Conservation (phyloP, 202 grass and related monocot genomes). For the Carex arenaria region DNA sequence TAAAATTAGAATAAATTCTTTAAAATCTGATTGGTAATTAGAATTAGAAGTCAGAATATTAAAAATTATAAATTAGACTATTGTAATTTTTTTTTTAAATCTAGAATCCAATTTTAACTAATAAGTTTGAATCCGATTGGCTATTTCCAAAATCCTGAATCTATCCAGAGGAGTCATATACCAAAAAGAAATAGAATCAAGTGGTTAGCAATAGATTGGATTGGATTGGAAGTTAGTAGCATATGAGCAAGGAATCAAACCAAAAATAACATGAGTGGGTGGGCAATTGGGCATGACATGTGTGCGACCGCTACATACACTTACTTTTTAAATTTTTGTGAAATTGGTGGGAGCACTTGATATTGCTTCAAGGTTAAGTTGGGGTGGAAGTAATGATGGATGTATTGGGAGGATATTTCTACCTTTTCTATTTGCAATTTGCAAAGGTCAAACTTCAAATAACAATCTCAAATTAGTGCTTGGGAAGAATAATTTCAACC, state of each 20-base stretch:
- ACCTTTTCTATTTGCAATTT: conserved; percentile 10
- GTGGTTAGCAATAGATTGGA: neutral
- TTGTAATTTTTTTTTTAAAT: too few species aligned
- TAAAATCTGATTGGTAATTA: too few species aligned
- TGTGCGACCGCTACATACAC: neutral
- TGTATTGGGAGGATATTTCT: neutral
- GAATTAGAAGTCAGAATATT: too few species aligned
- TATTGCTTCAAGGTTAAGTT: conserved; percentile 21
- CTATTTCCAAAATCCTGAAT: too few species aligned
- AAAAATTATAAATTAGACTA: too few species aligned
- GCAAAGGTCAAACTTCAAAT: conserved; percentile 25
- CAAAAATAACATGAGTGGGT: neutral
- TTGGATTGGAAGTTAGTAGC: neutral
- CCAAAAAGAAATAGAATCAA: conserved; percentile 5
- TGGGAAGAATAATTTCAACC: neutral
- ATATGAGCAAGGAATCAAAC: neutral
- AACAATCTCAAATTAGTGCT: conserved; percentile 5
- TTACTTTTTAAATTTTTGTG: neutral
- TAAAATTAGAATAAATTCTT: too few species aligned
- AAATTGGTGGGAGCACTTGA: conserved; percentile 16
- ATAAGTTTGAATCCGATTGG: too few species aligned
- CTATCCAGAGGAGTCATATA: neutral
- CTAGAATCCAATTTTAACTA: too few species aligned
- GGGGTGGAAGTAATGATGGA: conserved; percentile 9
- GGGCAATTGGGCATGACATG: neutral